These are phyloP conservation scores for Globisporangium cederbergense DNA, from an alignment of 352 stramenopile genomes.

Conservation along the genomic window DNA sequence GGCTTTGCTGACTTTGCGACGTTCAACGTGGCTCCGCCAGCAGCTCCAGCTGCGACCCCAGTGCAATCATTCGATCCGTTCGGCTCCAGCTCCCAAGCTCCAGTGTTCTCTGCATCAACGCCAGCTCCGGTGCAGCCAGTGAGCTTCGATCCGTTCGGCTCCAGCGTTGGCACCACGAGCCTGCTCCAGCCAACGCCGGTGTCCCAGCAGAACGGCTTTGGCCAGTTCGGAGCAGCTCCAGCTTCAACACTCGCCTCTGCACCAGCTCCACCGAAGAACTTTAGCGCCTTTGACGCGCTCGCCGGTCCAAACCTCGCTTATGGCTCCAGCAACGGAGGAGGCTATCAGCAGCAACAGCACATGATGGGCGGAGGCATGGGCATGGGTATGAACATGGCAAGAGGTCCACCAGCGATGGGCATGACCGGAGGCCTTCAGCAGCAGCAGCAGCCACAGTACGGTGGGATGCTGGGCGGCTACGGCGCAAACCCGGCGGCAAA, in stretches of 20 bases:
- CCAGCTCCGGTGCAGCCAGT: conserved; percentile 12
- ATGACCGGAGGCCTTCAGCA: conserved; percentile 26
- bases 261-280: conserved; percentile 34
- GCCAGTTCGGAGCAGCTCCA: conserved; percentile 14
- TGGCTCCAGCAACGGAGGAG: conserved; percentile 4
- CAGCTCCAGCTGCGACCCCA: conserved; percentile 15
- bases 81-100: conserved; percentile 20
- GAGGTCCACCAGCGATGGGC: conserved; percentile 20
- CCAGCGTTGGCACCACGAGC: neutral
- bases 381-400: conserved; percentile 17
- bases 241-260: conserved; percentile 13
- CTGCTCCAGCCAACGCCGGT: neutral
- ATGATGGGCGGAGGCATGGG: conserved; percentile 19
- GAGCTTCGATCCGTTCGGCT: conserved; percentile 12
- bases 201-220: conserved; percentile 3
- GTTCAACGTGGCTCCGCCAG: conserved; percentile 27
- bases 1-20: conserved; percentile 45
- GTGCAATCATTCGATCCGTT: conserved; percentile 26
- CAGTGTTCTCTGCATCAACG: conserved; percentile 23
- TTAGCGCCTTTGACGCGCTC: conserved; percentile 61
- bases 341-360: conserved; percentile 25
- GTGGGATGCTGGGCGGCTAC: conserved; percentile 24
- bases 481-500: conserved; percentile 26
- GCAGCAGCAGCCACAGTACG: conserved; percentile 21
- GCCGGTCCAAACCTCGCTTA: conserved; percentile 29